Percentiles rank a stretch among this genome's conserved stretches.
phyloP scores from a whole-genome alignment of 176 grass and related monocot genomes.

The Oryza brachyantha region DNA sequence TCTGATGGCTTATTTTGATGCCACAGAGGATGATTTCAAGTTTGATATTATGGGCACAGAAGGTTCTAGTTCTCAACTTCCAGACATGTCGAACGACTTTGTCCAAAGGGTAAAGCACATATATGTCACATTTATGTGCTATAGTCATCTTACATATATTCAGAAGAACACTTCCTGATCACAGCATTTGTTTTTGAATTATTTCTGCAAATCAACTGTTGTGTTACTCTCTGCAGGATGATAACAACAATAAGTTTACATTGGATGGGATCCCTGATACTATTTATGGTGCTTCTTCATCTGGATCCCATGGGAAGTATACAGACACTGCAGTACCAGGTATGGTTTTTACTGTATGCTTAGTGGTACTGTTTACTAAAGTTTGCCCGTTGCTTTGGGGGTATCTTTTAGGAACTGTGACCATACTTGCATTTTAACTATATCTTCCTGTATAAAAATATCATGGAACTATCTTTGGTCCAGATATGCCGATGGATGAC shows the following conservation, averaged over 20 bases:
- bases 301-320: conserved; percentile 25
- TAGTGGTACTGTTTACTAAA: not conserved
- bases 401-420: not conserved
- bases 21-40: conserved; percentile 55
- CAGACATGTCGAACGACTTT: conserved; percentile 26
- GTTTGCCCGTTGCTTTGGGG: not conserved
- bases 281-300: conserved; percentile 34
- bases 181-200: not conserved
- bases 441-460: not conserved
- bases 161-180: not conserved
- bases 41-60: conserved; percentile 40
- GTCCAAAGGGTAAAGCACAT: conserved; percentile 50
- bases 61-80: conserved; percentile 16
- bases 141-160: conserved; percentile 1
- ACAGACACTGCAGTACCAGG: conserved; percentile 38
- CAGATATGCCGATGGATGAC: conserved; percentile 43
- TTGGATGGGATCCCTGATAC: not conserved
- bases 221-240: conserved; percentile 36
- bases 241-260: conserved; percentile 12
- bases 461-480: not conserved
- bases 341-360: conserved; percentile 14
- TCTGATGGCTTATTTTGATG: conserved; percentile 61
- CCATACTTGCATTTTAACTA: not conserved
- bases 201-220: not conserved
- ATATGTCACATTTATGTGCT: not conserved